Conservation (phyloP, 2,329 filamentous ascomycete genomes). For the Massarina eburnea region DNA sequence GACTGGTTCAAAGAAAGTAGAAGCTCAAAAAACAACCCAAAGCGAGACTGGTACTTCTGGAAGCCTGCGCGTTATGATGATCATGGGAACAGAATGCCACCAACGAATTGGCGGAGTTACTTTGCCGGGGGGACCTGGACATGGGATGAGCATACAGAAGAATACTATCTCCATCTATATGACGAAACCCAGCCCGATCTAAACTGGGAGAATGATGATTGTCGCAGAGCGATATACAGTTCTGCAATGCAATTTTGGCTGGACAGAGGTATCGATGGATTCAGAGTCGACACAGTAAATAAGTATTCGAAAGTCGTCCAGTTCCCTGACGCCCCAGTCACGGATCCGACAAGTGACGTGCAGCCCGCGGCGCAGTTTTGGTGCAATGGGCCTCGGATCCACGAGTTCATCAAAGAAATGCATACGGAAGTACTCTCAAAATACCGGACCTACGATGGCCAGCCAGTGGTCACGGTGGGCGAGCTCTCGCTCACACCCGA, state of each 20-base stretch:
- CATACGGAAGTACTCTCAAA: constrained; percentile 55
- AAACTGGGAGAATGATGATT: constrained; percentile 51
- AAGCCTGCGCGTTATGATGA: constrained; percentile 56
- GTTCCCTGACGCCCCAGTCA: constrained; percentile 47
- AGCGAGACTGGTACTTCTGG: constrained; percentile 75
- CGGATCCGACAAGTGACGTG: constrained; percentile 44
- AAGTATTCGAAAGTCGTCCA: constrained; percentile 49
- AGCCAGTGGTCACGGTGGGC: constrained; percentile 55
- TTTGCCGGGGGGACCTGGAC: constrained; percentile 46
- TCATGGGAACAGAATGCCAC: constrained; percentile 58
- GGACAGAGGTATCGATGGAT: constrained; percentile 49
- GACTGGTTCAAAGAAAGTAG: constrained; percentile 70
- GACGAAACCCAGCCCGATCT: constrained; percentile 51
- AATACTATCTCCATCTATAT: constrained; percentile 53
- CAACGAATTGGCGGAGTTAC: constrained; percentile 56
- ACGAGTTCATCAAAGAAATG: constrained; percentile 60
- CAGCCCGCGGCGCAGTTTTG: constrained; percentile 55
- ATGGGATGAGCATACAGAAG: constrained; percentile 49
- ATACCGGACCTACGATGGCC: constrained; percentile 51
- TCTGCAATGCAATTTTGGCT: constrained; percentile 52
- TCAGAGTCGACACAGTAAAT: constrained; percentile 54
- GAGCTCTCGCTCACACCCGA: constrained; percentile 57
- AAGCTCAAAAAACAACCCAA: constrained; percentile 62
- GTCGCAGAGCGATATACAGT: constrained; percentile 49
- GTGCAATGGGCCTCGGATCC: constrained; percentile 60